Percentiles rank a stretch among this genome's conserved stretches.
These are phyloP conservation scores for Pontederia paniculata DNA, from an alignment of 176 grass and related monocot genomes.

Conservation along the genomic window DNA sequence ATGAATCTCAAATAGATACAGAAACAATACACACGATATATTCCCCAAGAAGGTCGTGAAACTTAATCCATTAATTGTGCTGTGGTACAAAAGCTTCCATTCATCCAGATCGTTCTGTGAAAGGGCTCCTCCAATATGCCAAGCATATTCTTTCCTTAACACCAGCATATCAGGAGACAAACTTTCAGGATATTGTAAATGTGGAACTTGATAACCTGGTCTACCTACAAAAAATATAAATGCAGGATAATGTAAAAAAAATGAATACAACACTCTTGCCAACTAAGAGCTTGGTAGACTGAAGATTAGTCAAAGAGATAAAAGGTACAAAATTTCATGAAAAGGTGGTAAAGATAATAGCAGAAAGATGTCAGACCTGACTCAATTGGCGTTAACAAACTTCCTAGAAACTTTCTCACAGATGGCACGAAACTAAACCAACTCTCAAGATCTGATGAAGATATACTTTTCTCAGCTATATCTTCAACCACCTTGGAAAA, in stretches of 20 bases:
- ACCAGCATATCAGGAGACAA: slow-evolving; percentile 39
- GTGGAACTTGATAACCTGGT: slow-evolving; percentile 62
- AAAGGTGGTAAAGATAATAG: neutral
- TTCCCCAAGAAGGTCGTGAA: slow-evolving; percentile 93
- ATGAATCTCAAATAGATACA: no score
- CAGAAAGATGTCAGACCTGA: slow-evolving; percentile 34
- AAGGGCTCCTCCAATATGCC: slow-evolving; percentile 85
- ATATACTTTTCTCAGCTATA: slow-evolving; percentile 47
- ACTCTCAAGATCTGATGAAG: slow-evolving; percentile 63
- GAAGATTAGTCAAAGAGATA: no score
- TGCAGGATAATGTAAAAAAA: no score
- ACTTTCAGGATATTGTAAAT: slow-evolving; percentile 58
- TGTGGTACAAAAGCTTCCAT: slow-evolving; percentile 89
- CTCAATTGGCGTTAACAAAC: slow-evolving; percentile 63
- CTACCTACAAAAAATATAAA: slow-evolving; percentile 38
- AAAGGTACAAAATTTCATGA: no score
- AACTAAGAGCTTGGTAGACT: no score
- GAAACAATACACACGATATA: slow-evolving; percentile 52
- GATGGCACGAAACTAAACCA: slow-evolving; percentile 64
- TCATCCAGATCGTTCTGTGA: slow-evolving; percentile 57
- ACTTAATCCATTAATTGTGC: slow-evolving; percentile 85
- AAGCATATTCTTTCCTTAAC: slow-evolving; percentile 76
- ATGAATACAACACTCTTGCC: no score
- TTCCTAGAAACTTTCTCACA: slow-evolving; percentile 65
- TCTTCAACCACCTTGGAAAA: slow-evolving; percentile 49